Base-by-base conservation (phyloP, 2,329 filamentous ascomycete species). In the Phaeoacremonium minimum region DNA sequence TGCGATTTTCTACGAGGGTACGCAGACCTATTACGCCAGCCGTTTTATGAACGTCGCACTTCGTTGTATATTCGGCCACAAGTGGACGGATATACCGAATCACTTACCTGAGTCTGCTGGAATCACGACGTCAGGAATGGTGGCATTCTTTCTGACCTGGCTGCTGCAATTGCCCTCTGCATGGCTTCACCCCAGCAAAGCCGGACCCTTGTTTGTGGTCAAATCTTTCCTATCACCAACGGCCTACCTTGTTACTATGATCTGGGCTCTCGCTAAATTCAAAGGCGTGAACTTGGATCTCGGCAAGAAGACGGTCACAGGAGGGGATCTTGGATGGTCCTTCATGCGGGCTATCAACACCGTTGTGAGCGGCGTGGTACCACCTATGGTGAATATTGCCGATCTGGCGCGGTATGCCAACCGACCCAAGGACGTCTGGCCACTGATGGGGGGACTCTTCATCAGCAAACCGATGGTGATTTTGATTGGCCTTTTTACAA, bases 31-130 rank as follows among this genome's bases (percentile, higher is more conserved):
- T 19, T 46, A 46, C 16, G 41, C 41, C 20, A 38, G 38, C 30
- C 30, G 29, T n/a, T 28, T 46, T n/a, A 30, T 43, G 17, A 28
- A 35, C 12, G 43, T 46, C 2, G 35, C 34, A 36, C 33, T 46
- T 8, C 41, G 43, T 13, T 46, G 43, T 32, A 28, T 37, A n/a
- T 46, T 46, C 15, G 43, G 43, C n/a, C 30, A 36, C 29, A 20
- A 11, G 13, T 46, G 43, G 43, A 37, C 34, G 6, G 29, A 43
- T 4, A 40, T 45, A 15, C 40, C 40, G 7, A 67, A 69, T 41
- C 54, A 58, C 35, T 52, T 69, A 31, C 58, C 62, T 2, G 54
- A 51, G 12, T 51, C 46, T 28, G 55, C 57, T 13, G 58, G 60
- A n/a, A 56, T 61, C 20, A 60, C 57, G 1, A 59, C 51, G 6